A percentile compares a stretch with the other conserved stretches of the same genome.
phyloP scores from a whole-genome alignment of 257 asterid species.

The Osmanthus fragrans region DNA sequence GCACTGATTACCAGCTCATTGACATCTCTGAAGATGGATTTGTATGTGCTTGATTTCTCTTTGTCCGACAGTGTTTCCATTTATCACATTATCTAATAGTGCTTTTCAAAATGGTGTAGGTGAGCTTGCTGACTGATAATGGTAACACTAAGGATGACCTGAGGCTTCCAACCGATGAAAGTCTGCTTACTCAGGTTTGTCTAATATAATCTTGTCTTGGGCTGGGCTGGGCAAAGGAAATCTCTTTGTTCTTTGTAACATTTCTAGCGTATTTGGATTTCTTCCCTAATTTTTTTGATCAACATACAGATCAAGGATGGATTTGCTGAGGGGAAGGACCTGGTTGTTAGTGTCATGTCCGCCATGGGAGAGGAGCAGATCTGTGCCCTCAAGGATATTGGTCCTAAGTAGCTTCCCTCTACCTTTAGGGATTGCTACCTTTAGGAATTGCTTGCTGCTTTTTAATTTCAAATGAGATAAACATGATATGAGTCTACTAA shows the following conservation, averaged over 20 bases:
- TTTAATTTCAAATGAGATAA: not conserved
- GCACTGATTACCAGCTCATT: constrained; percentile 57
- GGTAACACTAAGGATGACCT: constrained; percentile 32
- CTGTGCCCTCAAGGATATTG: constrained; percentile 33
- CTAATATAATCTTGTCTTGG: not conserved
- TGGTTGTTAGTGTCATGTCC: constrained; percentile 33
- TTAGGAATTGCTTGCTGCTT: not conserved
- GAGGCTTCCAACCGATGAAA: constrained; percentile 34
- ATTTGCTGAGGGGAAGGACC: constrained; percentile 35
- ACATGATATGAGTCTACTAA: not conserved
- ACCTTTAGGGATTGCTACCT: not conserved
- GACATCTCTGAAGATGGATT: constrained; percentile 45
- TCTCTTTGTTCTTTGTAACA: not conserved
- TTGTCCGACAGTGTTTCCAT: not conserved
- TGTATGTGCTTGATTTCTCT: constrained; percentile 23
- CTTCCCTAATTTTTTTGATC: constrained; percentile 5
- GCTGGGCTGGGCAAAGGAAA: not conserved
- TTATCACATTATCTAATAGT: not conserved
- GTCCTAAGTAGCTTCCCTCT: constrained; percentile 22
- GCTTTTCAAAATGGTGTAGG: constrained; percentile 18
- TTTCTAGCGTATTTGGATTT: not conserved
- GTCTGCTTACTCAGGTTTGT: constrained; percentile 27
- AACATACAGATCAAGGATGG: constrained; percentile 28
- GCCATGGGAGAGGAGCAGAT: constrained; percentile 33
- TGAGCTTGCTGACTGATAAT: constrained; percentile 32